A percentile compares a stretch with the other conserved stretches of the same genome.
These are phyloP conservation scores for Eucalyptus curtisii DNA, from an alignment of 345 rosid species.

Conservation along the genomic window DNA sequence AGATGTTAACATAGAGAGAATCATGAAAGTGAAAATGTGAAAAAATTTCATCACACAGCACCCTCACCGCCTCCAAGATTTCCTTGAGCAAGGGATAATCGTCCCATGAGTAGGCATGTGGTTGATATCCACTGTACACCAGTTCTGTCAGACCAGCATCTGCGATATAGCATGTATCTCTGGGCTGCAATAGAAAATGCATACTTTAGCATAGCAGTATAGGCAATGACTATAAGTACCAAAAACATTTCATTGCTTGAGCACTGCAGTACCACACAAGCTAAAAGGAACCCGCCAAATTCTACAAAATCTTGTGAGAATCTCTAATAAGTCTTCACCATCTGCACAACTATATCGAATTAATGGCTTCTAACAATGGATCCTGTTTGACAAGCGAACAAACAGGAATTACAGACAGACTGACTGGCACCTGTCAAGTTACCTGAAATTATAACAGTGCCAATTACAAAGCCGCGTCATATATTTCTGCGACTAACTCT, in stretches of 20 bases:
- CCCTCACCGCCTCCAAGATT: constrained; percentile 53
- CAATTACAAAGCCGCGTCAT: neutral
- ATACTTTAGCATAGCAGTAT: neutral
- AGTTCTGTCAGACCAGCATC: constrained; percentile 45
- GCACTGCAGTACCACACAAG: neutral
- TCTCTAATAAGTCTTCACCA: neutral
- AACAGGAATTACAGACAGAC: neutral
- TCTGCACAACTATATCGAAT: neutral
- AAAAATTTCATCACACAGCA: neutral
- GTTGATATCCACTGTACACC: constrained; percentile 66
- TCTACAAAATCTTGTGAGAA: neutral
- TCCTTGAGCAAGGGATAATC: constrained; percentile 74
- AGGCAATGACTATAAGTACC: neutral
- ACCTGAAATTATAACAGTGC: neutral
- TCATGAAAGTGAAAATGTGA: neutral
- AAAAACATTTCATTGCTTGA: neutral
- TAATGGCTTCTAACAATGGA: neutral
- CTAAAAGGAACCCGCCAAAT: neutral
- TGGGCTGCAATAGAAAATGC: constrained; percentile 30
- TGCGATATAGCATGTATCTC: constrained; percentile 82
- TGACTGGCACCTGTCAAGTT: neutral
- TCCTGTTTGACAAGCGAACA: neutral
- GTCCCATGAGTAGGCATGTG: constrained; percentile 66
- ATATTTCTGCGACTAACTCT: neutral
- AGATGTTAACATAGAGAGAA: neutral